Conservation (phyloP, 495 filamentous ascomycete genomes). For the Pseudomonodictys pantanalensis region DNA sequence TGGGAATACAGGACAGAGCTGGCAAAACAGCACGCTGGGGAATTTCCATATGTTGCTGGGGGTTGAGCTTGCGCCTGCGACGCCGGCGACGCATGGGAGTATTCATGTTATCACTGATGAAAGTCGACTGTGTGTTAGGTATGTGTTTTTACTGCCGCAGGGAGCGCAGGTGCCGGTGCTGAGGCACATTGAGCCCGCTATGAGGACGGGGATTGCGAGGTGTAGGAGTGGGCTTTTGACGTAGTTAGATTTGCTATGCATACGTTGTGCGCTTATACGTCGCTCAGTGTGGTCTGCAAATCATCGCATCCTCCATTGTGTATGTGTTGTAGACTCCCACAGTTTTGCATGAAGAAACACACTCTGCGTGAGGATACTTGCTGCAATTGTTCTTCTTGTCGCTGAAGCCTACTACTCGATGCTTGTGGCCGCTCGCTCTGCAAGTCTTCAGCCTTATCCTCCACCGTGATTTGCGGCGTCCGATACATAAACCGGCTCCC, state of each 20-base stretch:
- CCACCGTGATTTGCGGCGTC: neutral
- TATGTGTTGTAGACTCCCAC: no score
- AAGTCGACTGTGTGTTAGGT: slow-evolving; percentile 26
- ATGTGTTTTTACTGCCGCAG: slow-evolving; percentile 33
- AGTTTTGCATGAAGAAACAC: no score
- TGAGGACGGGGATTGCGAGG: slow-evolving; percentile 27
- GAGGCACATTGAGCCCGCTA: slow-evolving; percentile 29
- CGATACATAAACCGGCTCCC: neutral
- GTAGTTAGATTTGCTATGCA: neutral
- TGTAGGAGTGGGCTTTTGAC: slow-evolving; percentile 1
- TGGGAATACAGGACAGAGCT: slow-evolving; percentile 1
- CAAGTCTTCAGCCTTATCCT: neutral
- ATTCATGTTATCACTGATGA: slow-evolving; percentile 30
- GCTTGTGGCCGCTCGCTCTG: no score
- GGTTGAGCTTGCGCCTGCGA: slow-evolving; percentile 24
- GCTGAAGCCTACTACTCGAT: no score
- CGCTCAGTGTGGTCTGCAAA: no score
- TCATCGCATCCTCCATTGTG: no score
- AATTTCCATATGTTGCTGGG: slow-evolving; percentile 27
- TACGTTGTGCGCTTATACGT: neutral
- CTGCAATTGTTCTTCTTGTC: no score
- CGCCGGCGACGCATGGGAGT: neutral
- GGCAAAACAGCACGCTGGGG: slow-evolving; percentile 21
- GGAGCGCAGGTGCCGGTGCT: slow-evolving; percentile 11
- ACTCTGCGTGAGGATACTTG: no score